Evolutionary conservation across 495 filamentous ascomycete species (phyloP).

Genomic region (Talaromyces borbonicus): DNA sequence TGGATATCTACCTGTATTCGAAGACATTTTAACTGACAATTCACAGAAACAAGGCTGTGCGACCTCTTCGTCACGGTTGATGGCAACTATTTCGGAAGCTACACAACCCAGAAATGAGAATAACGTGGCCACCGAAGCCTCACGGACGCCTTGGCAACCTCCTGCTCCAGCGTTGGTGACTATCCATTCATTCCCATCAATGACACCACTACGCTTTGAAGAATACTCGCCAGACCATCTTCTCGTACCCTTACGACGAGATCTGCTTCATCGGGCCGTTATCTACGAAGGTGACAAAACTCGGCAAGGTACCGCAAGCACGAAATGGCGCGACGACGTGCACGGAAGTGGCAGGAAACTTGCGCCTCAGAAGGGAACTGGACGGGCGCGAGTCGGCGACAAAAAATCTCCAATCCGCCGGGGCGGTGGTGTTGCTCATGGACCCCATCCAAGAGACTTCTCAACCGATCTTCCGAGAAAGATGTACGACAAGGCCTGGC

Average conservation of each 20-base stretch:
- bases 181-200: constrained; percentile 78
- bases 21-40: constrained; percentile 5
- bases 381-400: constrained; percentile 66
- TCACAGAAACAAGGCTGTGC: constrained; percentile 38
- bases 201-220: constrained; percentile 75
- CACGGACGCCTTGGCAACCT: constrained; percentile 19
- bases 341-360: constrained; percentile 73
- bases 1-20: constrained; percentile 14
- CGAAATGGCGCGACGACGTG: constrained; percentile 78
- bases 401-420: constrained; percentile 72
- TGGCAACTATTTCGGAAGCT: constrained; percentile 61
- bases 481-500: constrained; percentile 93
- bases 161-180: constrained; percentile 55
- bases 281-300: constrained; percentile 86
- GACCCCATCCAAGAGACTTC: constrained; percentile 85
- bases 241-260: constrained; percentile 72
- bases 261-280: constrained; percentile 88
- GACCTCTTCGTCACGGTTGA: constrained; percentile 46
- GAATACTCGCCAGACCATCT: constrained; percentile 75
- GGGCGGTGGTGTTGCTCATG: constrained; percentile 80
- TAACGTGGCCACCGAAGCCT: constrained; percentile 19
- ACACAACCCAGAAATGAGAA: constrained; percentile 26
- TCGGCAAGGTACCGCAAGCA: constrained; percentile 75
- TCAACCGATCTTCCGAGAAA: constrained; percentile 71
- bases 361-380: constrained; percentile 74